A percentile compares a stretch with the other conserved stretches of the same genome.
Evolutionary conservation across 2,329 filamentous ascomycete species (phyloP).

Genomic region (Fusarium sp.): DNA sequence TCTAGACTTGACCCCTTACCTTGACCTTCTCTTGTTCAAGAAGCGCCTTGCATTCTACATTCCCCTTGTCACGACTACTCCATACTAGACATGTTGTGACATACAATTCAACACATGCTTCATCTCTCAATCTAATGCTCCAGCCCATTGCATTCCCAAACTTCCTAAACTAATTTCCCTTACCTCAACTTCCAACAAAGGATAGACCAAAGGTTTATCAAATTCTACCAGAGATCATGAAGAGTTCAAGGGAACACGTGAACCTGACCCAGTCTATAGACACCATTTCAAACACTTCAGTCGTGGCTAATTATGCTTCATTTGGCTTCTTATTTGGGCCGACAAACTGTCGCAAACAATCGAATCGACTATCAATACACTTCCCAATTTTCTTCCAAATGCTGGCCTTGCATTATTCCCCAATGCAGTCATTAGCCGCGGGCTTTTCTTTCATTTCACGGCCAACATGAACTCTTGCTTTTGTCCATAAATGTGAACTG

Average conservation of each 20-base stretch:
- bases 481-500: conserved; percentile 26
- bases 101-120: background rate
- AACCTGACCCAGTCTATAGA: background rate
- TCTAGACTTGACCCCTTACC: background rate
- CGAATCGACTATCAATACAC: conserved; percentile 31
- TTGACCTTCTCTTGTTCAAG: background rate
- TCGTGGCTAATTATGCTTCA: conserved; percentile 15
- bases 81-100: background rate
- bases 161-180: background rate
- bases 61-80: conserved; percentile 14
- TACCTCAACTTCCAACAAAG: background rate
- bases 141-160: background rate
- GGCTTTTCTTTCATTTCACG: conserved; percentile 8
- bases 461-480: conserved; percentile 24
- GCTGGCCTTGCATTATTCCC: background rate
- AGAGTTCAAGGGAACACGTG: background rate
- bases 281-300: background rate
- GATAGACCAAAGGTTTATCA: background rate
- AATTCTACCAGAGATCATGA: background rate
- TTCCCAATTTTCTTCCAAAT: conserved; percentile 7
- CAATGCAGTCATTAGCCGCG: conserved; percentile 6
- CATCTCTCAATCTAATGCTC: background rate
- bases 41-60: conserved; percentile 16
- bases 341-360: conserved; percentile 16
- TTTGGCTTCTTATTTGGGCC: conserved; percentile 17